phyloP scores from a whole-genome alignment of 208 protist species.

The Leishmania amazonensis region DNA sequence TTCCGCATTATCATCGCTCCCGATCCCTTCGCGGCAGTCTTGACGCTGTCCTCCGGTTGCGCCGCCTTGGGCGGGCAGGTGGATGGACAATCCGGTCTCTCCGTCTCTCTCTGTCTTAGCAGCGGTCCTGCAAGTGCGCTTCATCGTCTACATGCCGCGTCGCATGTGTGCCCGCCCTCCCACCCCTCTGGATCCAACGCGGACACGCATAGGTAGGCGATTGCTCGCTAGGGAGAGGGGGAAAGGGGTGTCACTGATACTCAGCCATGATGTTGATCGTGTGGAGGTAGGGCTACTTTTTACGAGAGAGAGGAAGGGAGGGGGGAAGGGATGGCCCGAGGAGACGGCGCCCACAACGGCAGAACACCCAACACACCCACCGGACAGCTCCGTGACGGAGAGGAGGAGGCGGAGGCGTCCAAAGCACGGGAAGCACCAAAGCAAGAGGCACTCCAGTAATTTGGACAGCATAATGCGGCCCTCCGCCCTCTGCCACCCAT shows the following conservation, averaged over 20 bases:
- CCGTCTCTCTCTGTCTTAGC: not conserved
- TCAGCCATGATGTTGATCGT: not conserved
- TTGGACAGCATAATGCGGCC: not conserved
- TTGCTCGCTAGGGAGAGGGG: not conserved
- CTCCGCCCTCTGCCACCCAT: not conserved
- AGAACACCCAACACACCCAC: not conserved
- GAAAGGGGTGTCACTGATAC: not conserved
- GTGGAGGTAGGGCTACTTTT: not conserved
- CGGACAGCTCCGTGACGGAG: not conserved
- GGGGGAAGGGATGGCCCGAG: not conserved
- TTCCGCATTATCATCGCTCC: not conserved
- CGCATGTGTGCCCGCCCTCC: no score
- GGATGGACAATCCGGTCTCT: no score
- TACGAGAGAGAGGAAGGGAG: not conserved
- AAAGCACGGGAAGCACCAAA: not conserved
- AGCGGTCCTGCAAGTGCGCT: not conserved
- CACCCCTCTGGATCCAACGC: not conserved
- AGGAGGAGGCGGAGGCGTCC: not conserved
- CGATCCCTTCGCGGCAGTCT: not conserved
- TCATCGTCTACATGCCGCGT: not conserved
- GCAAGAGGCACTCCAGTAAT: not conserved
- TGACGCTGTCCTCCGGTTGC: not conserved
- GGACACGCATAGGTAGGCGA: not conserved
- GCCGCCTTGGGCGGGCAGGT: not conserved
- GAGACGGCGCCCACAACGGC: not conserved